Percentiles rank a stretch among this genome's conserved stretches.
These are phyloP conservation scores for Dionaea muscipula DNA, from an alignment of 179 eudicot genomes.

Conservation along the genomic window DNA sequence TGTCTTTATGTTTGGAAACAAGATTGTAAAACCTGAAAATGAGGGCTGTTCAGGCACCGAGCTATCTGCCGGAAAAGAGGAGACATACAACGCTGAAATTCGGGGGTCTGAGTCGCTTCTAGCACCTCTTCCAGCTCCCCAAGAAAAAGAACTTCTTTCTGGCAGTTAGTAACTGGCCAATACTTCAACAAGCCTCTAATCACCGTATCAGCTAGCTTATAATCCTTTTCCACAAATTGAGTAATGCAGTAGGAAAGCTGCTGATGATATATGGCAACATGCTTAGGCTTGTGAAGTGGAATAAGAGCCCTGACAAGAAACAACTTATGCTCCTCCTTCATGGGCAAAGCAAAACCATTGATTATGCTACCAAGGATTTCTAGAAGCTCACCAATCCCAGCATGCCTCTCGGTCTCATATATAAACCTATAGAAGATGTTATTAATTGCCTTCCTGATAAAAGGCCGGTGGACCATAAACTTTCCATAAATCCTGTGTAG, in stretches of 20 bases:
- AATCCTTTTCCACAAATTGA: conserved; percentile 63
- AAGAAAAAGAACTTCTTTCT: conserved; percentile 53
- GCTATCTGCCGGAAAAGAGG: conserved; percentile 53
- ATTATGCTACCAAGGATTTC: conserved; percentile 68
- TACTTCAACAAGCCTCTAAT: conserved; percentile 55
- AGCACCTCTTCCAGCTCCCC: conserved; percentile 60
- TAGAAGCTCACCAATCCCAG: conserved; percentile 55
- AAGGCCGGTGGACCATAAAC: conserved; percentile 65
- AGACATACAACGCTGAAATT: conserved; percentile 50
- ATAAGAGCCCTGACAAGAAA: conserved; percentile 50
- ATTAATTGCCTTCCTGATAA: conserved; percentile 56
- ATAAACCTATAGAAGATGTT: conserved; percentile 52
- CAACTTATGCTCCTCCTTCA: conserved; percentile 64
- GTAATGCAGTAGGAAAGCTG: conserved; percentile 51
- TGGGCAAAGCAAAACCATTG: conserved; percentile 65
- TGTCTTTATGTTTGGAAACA: too few relatives aligned
- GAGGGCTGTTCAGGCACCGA: conserved; percentile 47
- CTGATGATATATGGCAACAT: conserved; percentile 40
- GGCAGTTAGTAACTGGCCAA: conserved; percentile 58
- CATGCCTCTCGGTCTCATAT: conserved; percentile 54
- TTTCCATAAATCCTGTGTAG: conserved; percentile 59
- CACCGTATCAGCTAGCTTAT: conserved; percentile 47
- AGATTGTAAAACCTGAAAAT: conserved; percentile 38
- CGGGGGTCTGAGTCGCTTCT: conserved; percentile 45
- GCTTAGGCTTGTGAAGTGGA: conserved; percentile 60